These are phyloP conservation scores for Dothistroma septosporum DNA, from an alignment of 2,329 filamentous ascomycete genomes.

Conservation along the genomic window DNA sequence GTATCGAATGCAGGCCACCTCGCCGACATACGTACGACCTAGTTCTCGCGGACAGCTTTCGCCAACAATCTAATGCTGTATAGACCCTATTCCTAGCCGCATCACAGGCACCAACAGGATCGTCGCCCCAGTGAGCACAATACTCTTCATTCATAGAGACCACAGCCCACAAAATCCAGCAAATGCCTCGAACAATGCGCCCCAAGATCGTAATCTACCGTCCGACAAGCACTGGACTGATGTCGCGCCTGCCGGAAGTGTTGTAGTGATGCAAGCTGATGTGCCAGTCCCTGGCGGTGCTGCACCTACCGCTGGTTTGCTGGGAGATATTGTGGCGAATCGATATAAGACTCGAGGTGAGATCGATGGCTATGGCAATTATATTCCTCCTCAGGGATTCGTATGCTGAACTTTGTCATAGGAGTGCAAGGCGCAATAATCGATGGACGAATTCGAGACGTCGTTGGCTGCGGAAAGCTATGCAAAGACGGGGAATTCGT, in stretches of 20 bases:
- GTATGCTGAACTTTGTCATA: background rate
- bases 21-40: slow-evolving; percentile 54
- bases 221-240: slow-evolving; percentile 65
- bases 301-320: slow-evolving; percentile 56
- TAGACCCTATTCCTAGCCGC: slow-evolving; percentile 6
- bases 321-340: slow-evolving; percentile 72
- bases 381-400: background rate
- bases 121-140: slow-evolving; percentile 57
- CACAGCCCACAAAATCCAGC: slow-evolving; percentile 33
- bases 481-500: slow-evolving; percentile 33
- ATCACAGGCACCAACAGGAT: slow-evolving; percentile 10
- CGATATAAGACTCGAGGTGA: slow-evolving; percentile 59
- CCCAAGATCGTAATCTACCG: slow-evolving; percentile 48
- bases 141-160: slow-evolving; percentile 59
- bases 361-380: too few species aligned
- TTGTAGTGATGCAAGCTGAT: slow-evolving; percentile 63
- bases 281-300: slow-evolving; percentile 43
- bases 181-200: slow-evolving; percentile 6
- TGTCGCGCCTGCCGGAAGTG: slow-evolving; percentile 54
- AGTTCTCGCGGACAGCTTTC: background rate
- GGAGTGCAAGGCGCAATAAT: slow-evolving; percentile 60
- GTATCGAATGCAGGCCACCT: slow-evolving; percentile 64
- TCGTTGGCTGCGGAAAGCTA: slow-evolving; percentile 49
- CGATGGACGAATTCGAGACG: slow-evolving; percentile 63
- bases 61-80: background rate